phyloP scores from a whole-genome alignment of 257 asterid species.

The Gynochthodes officinalis region DNA sequence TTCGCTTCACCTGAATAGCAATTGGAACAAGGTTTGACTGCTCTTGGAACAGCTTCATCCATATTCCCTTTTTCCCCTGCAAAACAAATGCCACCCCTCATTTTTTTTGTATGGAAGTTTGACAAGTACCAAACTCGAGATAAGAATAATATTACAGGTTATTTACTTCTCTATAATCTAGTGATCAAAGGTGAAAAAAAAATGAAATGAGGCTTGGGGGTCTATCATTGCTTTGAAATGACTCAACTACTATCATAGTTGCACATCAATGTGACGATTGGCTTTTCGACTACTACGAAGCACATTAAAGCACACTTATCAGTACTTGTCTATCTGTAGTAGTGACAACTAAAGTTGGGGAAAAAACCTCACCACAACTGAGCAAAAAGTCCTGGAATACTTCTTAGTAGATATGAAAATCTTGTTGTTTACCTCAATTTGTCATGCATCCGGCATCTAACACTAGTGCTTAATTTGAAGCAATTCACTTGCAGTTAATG shows the following conservation, averaged over 20 bases:
- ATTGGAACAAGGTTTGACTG: constrained; percentile 39
- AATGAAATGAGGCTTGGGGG: neutral
- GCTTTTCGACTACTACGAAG: too few relatives aligned
- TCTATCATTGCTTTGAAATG: neutral
- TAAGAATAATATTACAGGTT: neutral
- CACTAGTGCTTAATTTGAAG: neutral
- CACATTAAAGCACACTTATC: too few relatives aligned
- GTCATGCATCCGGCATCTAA: neutral
- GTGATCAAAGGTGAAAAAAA: too few relatives aligned
- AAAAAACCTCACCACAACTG: too few relatives aligned
- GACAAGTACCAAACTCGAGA: neutral
- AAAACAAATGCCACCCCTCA: neutral
- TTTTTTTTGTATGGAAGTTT: too few relatives aligned
- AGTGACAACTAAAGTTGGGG: too few relatives aligned
- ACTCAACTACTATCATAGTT: neutral
- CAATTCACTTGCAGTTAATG: neutral
- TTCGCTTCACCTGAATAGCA: constrained; percentile 45
- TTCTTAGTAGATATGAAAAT: too few relatives aligned
- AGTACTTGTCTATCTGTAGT: too few relatives aligned
- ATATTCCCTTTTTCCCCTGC: constrained; percentile 40
- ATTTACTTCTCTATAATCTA: too few relatives aligned
- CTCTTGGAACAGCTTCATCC: constrained; percentile 33
- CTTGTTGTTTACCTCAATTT: neutral
- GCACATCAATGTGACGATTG: neutral
- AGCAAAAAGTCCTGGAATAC: too few relatives aligned